Percentiles rank a stretch among this genome's conserved stretches.
phyloP scores from a whole-genome alignment of 106 monocot species.

The Platanthera guangdongensis region DNA sequence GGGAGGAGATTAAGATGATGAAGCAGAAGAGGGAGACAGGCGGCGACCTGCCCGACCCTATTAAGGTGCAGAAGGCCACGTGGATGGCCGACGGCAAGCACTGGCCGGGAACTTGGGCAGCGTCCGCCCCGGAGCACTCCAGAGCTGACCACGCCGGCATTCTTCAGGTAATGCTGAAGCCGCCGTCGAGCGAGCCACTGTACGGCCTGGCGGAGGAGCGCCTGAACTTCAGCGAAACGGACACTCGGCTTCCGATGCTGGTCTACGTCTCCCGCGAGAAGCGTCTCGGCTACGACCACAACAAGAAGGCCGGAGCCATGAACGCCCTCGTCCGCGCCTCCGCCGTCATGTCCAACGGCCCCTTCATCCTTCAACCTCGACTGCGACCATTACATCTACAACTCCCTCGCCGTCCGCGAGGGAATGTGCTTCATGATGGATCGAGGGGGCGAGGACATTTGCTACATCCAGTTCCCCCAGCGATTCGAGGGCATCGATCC shows the following conservation, averaged over 20 bases:
- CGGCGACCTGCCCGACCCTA: conserved; percentile 17
- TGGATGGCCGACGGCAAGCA: conserved; percentile 62
- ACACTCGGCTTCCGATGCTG: conserved; percentile 57
- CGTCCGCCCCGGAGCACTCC: conserved; percentile 31
- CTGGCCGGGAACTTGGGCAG: conserved; percentile 43
- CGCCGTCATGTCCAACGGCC: conserved; percentile 61
- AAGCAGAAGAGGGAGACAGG: conserved; percentile 35
- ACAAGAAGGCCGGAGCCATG: conserved; percentile 79
- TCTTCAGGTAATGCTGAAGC: conserved; percentile 63
- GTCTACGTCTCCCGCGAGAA: conserved; percentile 70
- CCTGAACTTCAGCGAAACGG: conserved; percentile 46
- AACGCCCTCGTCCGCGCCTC: conserved; percentile 63
- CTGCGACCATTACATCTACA: conserved; percentile 30
- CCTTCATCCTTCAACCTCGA: conserved; percentile 62
- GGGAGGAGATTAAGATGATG: conserved; percentile 53
- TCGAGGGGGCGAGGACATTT: conserved; percentile 65
- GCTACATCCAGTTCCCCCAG: conserved; percentile 76
- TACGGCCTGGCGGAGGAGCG: conserved; percentile 27
- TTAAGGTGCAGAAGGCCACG: conserved; percentile 42
- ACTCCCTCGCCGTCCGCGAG: conserved; percentile 18
- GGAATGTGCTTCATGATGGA: conserved; percentile 41
- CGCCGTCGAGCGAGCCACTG: conserved; percentile 28
- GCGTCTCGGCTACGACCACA: conserved; percentile 53
- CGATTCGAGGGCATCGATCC: conserved; percentile 68
- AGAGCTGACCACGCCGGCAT: conserved; percentile 63